Evolutionary conservation across 495 filamentous ascomycete genomes (phyloP).

Genomic region (Bacidia gigantensis): DNA sequence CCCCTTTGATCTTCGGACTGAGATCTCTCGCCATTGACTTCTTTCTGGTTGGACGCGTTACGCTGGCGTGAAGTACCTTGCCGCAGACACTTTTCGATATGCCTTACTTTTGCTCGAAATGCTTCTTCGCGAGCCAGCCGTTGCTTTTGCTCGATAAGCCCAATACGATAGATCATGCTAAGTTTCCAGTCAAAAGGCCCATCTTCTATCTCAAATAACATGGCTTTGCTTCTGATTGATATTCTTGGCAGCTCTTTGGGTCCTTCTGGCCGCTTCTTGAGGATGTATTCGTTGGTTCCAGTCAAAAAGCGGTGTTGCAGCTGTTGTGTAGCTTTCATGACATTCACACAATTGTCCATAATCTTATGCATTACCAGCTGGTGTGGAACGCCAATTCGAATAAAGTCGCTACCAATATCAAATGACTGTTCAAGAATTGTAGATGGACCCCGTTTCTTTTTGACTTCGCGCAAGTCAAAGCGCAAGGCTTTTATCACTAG

Average conservation of each 20-base stretch:
- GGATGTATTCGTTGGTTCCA: slow-evolving; percentile 71
- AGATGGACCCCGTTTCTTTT: slow-evolving; percentile 46
- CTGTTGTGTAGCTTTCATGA: slow-evolving; percentile 73
- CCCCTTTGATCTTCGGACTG: slow-evolving; percentile 7
- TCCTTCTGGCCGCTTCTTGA: slow-evolving; percentile 66
- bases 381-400: slow-evolving; percentile 84
- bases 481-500: slow-evolving; percentile 68
- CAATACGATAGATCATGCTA: slow-evolving; percentile 77
- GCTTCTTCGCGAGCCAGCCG: slow-evolving; percentile 81
- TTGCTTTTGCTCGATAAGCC: slow-evolving; percentile 77
- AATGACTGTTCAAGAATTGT: slow-evolving; percentile 65
- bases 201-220: slow-evolving; percentile 88
- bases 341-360: slow-evolving; percentile 83
- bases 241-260: slow-evolving; percentile 78
- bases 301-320: slow-evolving; percentile 83
- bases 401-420: slow-evolving; percentile 72
- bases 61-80: slow-evolving; percentile 36
- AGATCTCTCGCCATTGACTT: slow-evolving; percentile 33
- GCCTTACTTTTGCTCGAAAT: slow-evolving; percentile 73
- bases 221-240: slow-evolving; percentile 61
- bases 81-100: slow-evolving; percentile 55
- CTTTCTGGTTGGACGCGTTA: slow-evolving; percentile 28
- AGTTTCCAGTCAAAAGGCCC: slow-evolving; percentile 96
- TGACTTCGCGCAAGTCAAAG: slow-evolving; percentile 63
- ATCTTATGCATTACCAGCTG: slow-evolving; percentile 83